Conservation (phyloP, 306 rosid genomes). For the Cucurbita pepo region DNA sequence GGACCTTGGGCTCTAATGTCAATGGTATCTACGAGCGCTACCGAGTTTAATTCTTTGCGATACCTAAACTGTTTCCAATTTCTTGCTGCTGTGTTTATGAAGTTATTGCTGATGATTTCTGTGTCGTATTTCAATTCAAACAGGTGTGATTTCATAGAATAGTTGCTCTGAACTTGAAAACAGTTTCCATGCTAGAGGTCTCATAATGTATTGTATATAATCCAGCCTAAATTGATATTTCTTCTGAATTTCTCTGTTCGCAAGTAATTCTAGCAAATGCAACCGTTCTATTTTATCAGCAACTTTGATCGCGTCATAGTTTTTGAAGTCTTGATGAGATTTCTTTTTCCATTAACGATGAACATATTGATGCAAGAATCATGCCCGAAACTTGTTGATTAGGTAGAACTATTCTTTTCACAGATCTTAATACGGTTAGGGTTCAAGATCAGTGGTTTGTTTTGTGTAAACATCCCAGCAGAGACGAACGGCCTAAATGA, state of each 20-base stretch:
- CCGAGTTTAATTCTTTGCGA: neutral
- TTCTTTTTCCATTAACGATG: neutral
- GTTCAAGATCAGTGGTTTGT: neutral
- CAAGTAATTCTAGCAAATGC: neutral
- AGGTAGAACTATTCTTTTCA: neutral
- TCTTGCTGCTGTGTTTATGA: neutral
- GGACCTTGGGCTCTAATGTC: slow-evolving; percentile 7
- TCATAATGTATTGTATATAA: neutral
- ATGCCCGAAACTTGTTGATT: neutral
- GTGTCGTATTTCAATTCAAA: neutral
- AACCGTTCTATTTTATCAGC: neutral
- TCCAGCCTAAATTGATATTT: neutral
- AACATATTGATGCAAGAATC: neutral
- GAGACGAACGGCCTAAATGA: neutral
- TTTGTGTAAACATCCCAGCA: neutral
- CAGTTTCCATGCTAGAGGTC: neutral
- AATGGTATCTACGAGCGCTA: slow-evolving; percentile 12
- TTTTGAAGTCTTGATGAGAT: neutral
- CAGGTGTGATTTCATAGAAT: neutral
- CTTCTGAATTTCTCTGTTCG: neutral
- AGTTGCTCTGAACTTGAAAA: neutral
- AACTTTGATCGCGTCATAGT: too few relatives aligned
- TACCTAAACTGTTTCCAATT: neutral
- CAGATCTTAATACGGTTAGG: neutral
- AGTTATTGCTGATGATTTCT: neutral